These are phyloP conservation scores for Yamadazyma pseudoaaseri DNA, from an alignment of 1,139 yeast genomes.

Conservation along the genomic window DNA sequence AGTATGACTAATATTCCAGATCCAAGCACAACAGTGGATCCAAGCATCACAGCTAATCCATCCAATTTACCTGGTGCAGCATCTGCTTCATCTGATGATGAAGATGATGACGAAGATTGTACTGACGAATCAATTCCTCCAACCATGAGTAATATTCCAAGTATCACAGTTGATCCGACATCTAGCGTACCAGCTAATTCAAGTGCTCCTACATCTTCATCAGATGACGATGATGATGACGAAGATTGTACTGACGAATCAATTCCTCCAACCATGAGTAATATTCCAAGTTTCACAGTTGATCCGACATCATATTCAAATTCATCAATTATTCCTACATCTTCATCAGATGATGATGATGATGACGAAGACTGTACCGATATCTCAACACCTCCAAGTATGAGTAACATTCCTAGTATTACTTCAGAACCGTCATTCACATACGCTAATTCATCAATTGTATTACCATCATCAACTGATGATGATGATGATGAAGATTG, in stretches of 20 bases:
- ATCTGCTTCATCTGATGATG: slow-evolving; percentile 4
- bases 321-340: background rate
- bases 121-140: slow-evolving; percentile 1
- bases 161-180: background rate
- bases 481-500: slow-evolving; percentile 5
- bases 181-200: slow-evolving; percentile 3
- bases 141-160: background rate
- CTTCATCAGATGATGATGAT: slow-evolving; percentile 1
- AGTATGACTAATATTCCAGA: background rate
- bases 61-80: no score
- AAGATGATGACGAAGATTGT: slow-evolving; percentile 9
- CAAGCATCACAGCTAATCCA: background rate
- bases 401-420: no score
- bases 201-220: background rate
- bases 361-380: slow-evolving; percentile 7
- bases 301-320: background rate
- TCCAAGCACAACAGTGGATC: background rate
- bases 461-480: background rate
- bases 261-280: slow-evolving; percentile 3
- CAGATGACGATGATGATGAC: slow-evolving; percentile 10
- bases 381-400: background rate
- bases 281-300: slow-evolving; percentile 1
- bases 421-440: slow-evolving; percentile 3
- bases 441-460: slow-evolving; percentile 4
- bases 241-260: slow-evolving; percentile 14